Base-by-base conservation (phyloP, 768 basidiomycete species). In the Lactarius akahatsu region DNA sequence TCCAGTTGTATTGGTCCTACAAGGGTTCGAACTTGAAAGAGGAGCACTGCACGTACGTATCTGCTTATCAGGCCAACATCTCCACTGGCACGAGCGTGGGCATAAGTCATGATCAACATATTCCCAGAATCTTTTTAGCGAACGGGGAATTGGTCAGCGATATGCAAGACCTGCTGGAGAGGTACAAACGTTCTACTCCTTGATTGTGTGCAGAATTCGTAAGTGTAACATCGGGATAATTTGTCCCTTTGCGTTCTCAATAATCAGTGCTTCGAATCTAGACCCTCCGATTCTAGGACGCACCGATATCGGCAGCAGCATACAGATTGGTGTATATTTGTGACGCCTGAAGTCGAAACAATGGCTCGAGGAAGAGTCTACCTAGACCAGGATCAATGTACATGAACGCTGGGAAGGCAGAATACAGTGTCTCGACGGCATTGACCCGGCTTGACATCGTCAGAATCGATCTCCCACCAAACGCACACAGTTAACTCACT, bases 311-410 rank as follows among this genome's bases (percentile, higher is more conserved):
- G n/a, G 63, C 50, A 1, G 64, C 59, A 43, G 70, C 70, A 23
- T 18, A 73, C 18, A 23, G 9, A 23, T 63, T 57, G 5, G 72
- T 59, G 57, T 68, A 71, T 38, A n/a, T 61, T 32, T 18, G 32
- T 32, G 32, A 38, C 13, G 38, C 38, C 43, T 73, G 65, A 61
- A 71, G 64, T 15, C 63, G 68, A 45, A 75, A 62, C 15, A 74
- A 54, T 20, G 74, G 74, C 36, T 66, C 60, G 16, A 75, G 65
- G 13, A 72, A 55, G 30, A 50, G 60, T 30, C 38, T 43, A 1
- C 86, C 85, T 28, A 86, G 78, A 0, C 61, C 66, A 2, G 85
- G 82, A 70, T 86, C 85, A 55, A 80, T 76, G 70, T 86, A 87
- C 60, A 87, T 72, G 59, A 85, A 75, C 2, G 81, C 73, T 15